Conservation (phyloP, 768 basidiomycete genomes). For the Dacryopinax primogenitus region DNA sequence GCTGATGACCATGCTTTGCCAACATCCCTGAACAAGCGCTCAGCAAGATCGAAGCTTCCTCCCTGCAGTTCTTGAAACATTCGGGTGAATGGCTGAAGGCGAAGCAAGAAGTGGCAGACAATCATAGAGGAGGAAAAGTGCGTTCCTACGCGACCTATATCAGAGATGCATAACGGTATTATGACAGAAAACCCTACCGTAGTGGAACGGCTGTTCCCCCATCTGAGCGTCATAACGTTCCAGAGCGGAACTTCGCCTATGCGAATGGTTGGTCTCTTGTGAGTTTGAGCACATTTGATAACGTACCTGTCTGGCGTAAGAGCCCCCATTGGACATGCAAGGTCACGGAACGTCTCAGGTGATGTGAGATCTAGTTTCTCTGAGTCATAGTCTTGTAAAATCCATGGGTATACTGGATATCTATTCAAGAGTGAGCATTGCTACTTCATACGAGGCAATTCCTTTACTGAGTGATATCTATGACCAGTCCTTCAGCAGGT, state of each 20-base stretch:
- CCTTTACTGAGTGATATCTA: slow-evolving; percentile 9
- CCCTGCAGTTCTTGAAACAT: slow-evolving; percentile 93
- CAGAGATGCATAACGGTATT: neutral
- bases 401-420: slow-evolving; percentile 44
- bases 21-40: slow-evolving; percentile 63
- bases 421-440: neutral
- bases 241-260: neutral
- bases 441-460: neutral
- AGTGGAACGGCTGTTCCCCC: slow-evolving; percentile 78
- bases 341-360: slow-evolving; percentile 51
- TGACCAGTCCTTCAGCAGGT: slow-evolving; percentile 56
- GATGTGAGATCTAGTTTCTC: slow-evolving; percentile 48
- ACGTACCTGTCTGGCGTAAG: neutral
- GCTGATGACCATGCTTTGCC: slow-evolving; percentile 61
- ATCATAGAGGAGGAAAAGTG: slow-evolving; percentile 97
- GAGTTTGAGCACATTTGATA: neutral
- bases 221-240: slow-evolving; percentile 35
- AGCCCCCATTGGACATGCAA: slow-evolving; percentile 10
- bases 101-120: slow-evolving; percentile 84
- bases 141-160: slow-evolving; percentile 37
- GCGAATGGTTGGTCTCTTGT: neutral
- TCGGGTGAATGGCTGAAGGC: slow-evolving; percentile 78
- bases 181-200: slow-evolving; percentile 28
- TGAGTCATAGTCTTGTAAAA: slow-evolving; percentile 73
- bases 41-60: slow-evolving; percentile 89